These are phyloP conservation scores for Leucocoprinus birnbaumii DNA, from an alignment of 768 basidiomycete genomes.

Conservation along the genomic window DNA sequence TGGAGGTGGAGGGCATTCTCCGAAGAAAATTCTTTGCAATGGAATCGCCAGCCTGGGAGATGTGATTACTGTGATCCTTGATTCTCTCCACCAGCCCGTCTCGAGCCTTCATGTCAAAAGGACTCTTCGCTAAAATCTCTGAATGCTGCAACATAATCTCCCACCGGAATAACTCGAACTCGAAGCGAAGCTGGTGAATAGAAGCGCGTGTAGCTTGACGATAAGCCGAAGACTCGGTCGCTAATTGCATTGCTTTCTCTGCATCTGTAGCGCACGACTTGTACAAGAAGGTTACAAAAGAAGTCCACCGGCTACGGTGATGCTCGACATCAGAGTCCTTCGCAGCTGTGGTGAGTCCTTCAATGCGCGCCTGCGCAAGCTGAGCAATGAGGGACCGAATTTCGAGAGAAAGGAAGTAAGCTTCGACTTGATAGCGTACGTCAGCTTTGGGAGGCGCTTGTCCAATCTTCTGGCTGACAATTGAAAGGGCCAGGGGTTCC, in stretches of 20 bases:
- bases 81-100: background rate
- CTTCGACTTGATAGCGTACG: constrained; percentile 57
- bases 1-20: background rate
- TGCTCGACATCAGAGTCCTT: constrained; percentile 17
- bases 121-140: constrained; percentile 15
- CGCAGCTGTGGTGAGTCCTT: constrained; percentile 16
- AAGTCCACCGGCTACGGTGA: constrained; percentile 41
- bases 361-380: constrained; percentile 39
- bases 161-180: constrained; percentile 21
- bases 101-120: background rate
- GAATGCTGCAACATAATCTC: constrained; percentile 24
- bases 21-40: background rate
- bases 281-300: constrained; percentile 44
- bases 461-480: constrained; percentile 51
- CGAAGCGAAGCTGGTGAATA: constrained; percentile 50
- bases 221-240: constrained; percentile 45
- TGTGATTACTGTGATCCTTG: background rate
- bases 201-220: constrained; percentile 49
- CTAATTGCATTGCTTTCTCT: constrained; percentile 40
- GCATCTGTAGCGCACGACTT: constrained; percentile 45
- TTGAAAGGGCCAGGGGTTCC: constrained; percentile 45
- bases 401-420: constrained; percentile 51
- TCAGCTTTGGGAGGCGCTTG: constrained; percentile 58
- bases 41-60: background rate
- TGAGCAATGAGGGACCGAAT: constrained; percentile 50